Base-by-base conservation (phyloP, 192 early-diverging fungal genomes). In the Nowakowskiella sp. region DNA sequence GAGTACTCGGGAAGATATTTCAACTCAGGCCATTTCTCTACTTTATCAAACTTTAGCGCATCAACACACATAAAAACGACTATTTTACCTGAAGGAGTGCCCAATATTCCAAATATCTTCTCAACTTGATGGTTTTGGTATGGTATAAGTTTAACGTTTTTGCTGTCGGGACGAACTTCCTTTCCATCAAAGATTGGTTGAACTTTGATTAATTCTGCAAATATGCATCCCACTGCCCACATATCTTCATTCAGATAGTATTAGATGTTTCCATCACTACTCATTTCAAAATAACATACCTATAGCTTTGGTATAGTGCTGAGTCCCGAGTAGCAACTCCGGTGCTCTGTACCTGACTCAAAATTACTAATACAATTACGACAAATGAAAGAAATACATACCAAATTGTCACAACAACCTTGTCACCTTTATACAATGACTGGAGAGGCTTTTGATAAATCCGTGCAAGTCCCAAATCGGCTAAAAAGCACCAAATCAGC, bases 151-250 rank as follows among this genome's bases (percentile, higher is more conserved):
- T 80, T 81, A n/a, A n/a, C n/a, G n/a, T n/a, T n/a, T 45, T 78
- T 73, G 46, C 10, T 47, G 34, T 65, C 74, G 60, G 78, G 73
- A 58, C 83, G 78, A 45, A 74, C 92, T 73, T 97, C 93, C 27
- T 91, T 84, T 31, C 93, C 93, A 57, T 92, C 93, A 71, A 95
- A 97, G 54, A 97, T 73, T 10, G 92, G 92, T 66, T 84, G 85
- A 28, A 91, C 84, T 52, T 86, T 84, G 43, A 96, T 73, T 66
- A 96, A 82, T 68, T 96, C 93, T 28, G 93, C 90, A 71, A 94
- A 93, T 45, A 96, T 96, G 62, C 93, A 96, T 19, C 93, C 93
- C 31, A 94, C 87, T 1, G 91, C 88, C 91, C 91, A 93, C 67
- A 94, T 93, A 53, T 93, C 92, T 57, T 53, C 10, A 44, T 47